Evolutionary conservation across 2,329 filamentous ascomycete species (phyloP).

Genomic region (Colletotrichum spinosum): DNA sequence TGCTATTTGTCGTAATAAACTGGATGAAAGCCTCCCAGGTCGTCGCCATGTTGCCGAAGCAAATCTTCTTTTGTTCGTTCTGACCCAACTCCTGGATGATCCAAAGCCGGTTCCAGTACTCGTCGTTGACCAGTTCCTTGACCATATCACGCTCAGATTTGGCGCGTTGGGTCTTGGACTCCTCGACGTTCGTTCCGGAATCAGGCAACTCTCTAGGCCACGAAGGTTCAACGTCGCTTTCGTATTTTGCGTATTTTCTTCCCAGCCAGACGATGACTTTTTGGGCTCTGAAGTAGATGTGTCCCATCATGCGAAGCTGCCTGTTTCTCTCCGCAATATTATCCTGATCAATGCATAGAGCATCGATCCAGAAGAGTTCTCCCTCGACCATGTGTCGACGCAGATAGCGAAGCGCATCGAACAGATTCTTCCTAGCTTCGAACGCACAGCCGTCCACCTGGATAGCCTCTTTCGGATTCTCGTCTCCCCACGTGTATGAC

Average conservation of each 20-base stretch:
- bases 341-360: conserved; percentile 38
- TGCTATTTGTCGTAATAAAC: conserved; percentile 34
- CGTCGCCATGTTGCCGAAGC: conserved; percentile 37
- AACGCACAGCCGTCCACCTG: conserved; percentile 36
- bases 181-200: too few species aligned
- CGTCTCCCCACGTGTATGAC: conserved; percentile 42
- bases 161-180: neutral
- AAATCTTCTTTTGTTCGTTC: conserved; percentile 40
- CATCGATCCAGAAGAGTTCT: conserved; percentile 38
- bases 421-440: conserved; percentile 35
- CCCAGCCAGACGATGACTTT: conserved; percentile 40
- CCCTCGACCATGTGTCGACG: conserved; percentile 1
- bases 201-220: too few species aligned
- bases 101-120: conserved; percentile 14
- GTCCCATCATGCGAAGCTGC: conserved; percentile 40
- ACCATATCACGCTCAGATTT: neutral
- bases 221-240: neutral
- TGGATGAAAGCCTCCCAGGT: conserved; percentile 39
- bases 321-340: conserved; percentile 35
- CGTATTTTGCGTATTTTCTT: conserved; percentile 2
- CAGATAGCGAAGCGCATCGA: conserved; percentile 35
- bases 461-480: conserved; percentile 27
- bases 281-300: conserved; percentile 38
- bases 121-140: conserved; percentile 9
- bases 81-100: conserved; percentile 44